Evolutionary conservation across 139 green algal genomes (phyloP), one percentile per base, ranked within the genome.

Genomic region (Coelastrella sp.): DNA sequence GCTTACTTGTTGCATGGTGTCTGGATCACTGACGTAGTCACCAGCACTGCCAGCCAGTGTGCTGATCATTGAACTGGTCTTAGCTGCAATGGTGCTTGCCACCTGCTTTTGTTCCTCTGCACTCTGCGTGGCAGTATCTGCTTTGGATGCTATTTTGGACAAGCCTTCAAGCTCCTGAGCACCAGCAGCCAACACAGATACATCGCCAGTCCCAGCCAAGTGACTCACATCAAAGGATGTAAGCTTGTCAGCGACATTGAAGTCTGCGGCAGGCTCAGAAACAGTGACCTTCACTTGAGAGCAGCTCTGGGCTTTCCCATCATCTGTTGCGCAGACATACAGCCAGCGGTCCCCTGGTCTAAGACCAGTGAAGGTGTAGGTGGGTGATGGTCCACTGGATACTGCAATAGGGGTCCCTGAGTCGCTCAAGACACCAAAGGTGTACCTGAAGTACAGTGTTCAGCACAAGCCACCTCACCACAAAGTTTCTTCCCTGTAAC

Each of bases 111-210:
- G n/a, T n/a, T n/a, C n/a, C n/a, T n/a, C n/a, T n/a, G n/a, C n/a
- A n/a, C n/a, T n/a, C n/a, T n/a, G n/a, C n/a, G n/a, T n/a, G n/a
- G n/a, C n/a, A n/a, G n/a, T n/a, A 30, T 79, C 41, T 37, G 43
- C 38, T 34, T 37, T 8, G 5, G 71, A 37, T 37, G 71, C 21
- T 6, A 15, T 53, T 21, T 32, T 48, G 19, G 68, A 41, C 60
- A 79, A 79, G 25, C n/a, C n/a, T n/a, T n/a, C n/a, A n/a, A n/a
- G n/a, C n/a, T n/a, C 71, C 71, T 79, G 71, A 2, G 71, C 71
- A 0, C 71, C 71, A 40, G 71, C 38, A 19, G 71, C 71, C 23
- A 79, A 23, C 71, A 79, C 71, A 30, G 41, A 41, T 3, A 62
- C 25, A 62, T 79, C 71, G 17, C 41, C 41, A 19, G 71, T 51